Conservation (phyloP, 768 basidiomycete species). For the Trametopsis cervina region DNA sequence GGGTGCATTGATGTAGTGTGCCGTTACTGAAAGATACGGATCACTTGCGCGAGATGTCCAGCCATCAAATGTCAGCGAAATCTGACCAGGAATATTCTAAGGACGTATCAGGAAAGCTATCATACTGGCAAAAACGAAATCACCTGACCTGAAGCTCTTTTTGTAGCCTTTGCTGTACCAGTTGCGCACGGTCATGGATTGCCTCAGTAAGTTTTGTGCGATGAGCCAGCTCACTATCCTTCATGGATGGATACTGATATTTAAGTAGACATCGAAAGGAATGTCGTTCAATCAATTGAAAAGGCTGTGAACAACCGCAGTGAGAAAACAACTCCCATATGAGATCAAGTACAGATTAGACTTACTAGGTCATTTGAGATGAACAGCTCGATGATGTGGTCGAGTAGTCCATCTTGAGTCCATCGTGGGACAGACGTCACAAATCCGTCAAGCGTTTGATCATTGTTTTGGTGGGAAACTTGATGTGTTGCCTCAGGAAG, state of each 20-base stretch:
- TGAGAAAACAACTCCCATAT: conserved; percentile 1
- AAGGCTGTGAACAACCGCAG: conserved; percentile 1
- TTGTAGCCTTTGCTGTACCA: background rate
- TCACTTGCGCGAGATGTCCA: conserved; percentile 3
- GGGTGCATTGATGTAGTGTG: conserved; percentile 3
- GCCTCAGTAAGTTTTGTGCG: conserved; percentile 2
- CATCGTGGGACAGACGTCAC: background rate
- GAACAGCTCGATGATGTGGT: conserved; percentile 5
- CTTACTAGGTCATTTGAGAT: conserved; percentile 3
- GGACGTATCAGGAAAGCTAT: background rate
- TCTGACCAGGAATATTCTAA: conserved; percentile 4
- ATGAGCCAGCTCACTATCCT: conserved; percentile 10
- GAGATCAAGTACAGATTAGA: background rate
- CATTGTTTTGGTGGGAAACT: background rate
- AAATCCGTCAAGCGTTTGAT: background rate
- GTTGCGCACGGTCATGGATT: conserved; percentile 1
- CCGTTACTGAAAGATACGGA: conserved; percentile 4
- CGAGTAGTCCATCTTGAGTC: conserved; percentile 3
- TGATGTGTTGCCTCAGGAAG: background rate
- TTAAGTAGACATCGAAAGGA: conserved; percentile 2
- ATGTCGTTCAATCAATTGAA: background rate
- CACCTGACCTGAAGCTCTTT: background rate
- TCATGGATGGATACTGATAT: conserved; percentile 5
- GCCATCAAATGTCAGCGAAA: conserved; percentile 5
- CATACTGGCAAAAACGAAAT: background rate